These are phyloP conservation scores for Pichia cabralensis DNA, from an alignment of 805 yeast genomes.

Conservation along the genomic window DNA sequence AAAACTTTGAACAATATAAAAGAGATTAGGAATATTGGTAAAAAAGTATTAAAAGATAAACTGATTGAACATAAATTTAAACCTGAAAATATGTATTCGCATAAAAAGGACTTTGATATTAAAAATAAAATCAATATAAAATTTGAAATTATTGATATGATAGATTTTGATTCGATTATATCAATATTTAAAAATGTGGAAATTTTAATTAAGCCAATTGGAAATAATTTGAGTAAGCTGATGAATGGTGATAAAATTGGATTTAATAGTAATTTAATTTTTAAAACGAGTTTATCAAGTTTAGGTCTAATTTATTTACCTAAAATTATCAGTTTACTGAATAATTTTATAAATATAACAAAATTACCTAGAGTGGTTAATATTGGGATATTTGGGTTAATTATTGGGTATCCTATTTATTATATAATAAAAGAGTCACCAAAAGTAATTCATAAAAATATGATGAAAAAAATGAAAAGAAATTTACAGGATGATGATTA, in stretches of 20 bases:
- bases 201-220: constrained; percentile 33
- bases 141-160: constrained; percentile 60
- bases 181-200: constrained; percentile 5
- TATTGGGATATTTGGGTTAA: constrained; percentile 18
- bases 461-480: constrained; percentile 57
- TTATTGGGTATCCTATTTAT: constrained; percentile 27
- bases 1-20: constrained; percentile 53
- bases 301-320: constrained; percentile 21
- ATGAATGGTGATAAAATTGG: constrained; percentile 25
- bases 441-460: constrained; percentile 75
- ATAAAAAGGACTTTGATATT: constrained; percentile 57
- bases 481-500: constrained; percentile 65
- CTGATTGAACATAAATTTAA: constrained; percentile 54
- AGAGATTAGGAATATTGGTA: constrained; percentile 53
- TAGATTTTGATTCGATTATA: constrained; percentile 66
- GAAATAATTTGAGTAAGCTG: constrained; percentile 27
- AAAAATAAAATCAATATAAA: constrained; percentile 47
- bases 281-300: constrained; percentile 22
- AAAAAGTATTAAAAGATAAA: constrained; percentile 36
- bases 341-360: constrained; percentile 23
- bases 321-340: constrained; percentile 20
- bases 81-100: constrained; percentile 74
- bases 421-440: constrained; percentile 77
- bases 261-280: constrained; percentile 14
- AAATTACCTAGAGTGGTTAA: constrained; percentile 25